These are phyloP conservation scores for Trapa incisa DNA, from an alignment of 345 rosid genomes.

Conservation along the genomic window DNA sequence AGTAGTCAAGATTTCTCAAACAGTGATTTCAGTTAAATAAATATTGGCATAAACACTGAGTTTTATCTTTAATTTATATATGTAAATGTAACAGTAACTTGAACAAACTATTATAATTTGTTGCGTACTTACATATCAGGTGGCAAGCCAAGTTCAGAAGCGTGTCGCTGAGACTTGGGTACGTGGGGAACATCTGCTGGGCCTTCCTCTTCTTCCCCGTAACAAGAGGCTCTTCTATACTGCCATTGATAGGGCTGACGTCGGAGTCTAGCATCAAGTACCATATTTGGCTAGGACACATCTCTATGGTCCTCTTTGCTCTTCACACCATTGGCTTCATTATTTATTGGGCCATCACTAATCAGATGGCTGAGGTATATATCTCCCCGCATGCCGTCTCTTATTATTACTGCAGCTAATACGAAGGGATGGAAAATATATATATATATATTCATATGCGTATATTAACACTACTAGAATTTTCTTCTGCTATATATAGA, in stretches of 20 bases:
- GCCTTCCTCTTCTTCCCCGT: conserved; percentile 69
- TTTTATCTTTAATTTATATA: too few species aligned
- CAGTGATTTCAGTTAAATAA: too few species aligned
- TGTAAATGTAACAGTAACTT: too few species aligned
- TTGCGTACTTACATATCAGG: conserved; percentile 15
- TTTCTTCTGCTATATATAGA: conserved; percentile 16
- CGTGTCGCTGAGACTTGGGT: conserved; percentile 30
- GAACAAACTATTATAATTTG: not conserved
- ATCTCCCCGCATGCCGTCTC: too few species aligned
- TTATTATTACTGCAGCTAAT: too few species aligned
- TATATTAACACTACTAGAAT: too few species aligned
- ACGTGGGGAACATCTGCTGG: conserved; percentile 51
- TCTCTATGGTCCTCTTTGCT: conserved; percentile 44
- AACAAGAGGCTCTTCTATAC: conserved; percentile 66
- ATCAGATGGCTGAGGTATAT: conserved; percentile 33
- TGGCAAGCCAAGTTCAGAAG: conserved; percentile 43
- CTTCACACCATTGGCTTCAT: conserved; percentile 51
- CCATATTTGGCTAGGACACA: conserved; percentile 83
- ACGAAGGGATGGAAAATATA: too few species aligned
- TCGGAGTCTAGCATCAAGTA: conserved; percentile 85
- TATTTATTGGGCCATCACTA: conserved; percentile 25
- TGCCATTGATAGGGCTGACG: conserved; percentile 51
- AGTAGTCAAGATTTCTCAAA: too few species aligned
- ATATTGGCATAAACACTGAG: too few species aligned
- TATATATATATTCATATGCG: too few species aligned